A percentile compares a stretch with the other conserved stretches of the same genome.
phyloP scores from a whole-genome alignment of 768 basidiomycete genomes.

The Hebeloma cylindrosporum region DNA sequence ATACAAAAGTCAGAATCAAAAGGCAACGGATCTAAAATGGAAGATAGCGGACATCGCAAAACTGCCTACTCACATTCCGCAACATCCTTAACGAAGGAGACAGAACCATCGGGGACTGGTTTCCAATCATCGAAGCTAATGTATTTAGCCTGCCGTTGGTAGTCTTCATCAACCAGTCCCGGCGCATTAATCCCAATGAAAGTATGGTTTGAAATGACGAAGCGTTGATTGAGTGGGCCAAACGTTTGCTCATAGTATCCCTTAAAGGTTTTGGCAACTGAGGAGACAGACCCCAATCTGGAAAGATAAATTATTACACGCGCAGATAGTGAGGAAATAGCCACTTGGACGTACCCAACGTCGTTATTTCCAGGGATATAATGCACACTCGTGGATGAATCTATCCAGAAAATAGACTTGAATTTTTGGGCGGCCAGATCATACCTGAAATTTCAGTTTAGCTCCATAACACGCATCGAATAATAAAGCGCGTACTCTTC shows the following conservation, averaged over 20 bases:
- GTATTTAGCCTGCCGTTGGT: slow-evolving; percentile 53
- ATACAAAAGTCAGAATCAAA: slow-evolving; percentile 4
- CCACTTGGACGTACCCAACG: slow-evolving; percentile 48
- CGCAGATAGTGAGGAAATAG: neutral
- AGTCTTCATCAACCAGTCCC: slow-evolving; percentile 82
- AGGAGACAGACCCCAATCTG: slow-evolving; percentile 56
- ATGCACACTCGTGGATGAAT: slow-evolving; percentile 42
- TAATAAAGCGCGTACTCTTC: slow-evolving; percentile 33
- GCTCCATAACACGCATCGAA: neutral
- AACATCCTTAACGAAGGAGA: slow-evolving; percentile 58
- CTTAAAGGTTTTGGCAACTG: slow-evolving; percentile 55
- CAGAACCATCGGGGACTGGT: slow-evolving; percentile 50
- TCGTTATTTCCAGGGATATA: slow-evolving; percentile 84
- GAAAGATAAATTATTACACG: neutral
- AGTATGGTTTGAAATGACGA: slow-evolving; percentile 66
- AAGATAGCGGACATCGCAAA: slow-evolving; percentile 1
- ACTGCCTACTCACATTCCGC: slow-evolving; percentile 34
- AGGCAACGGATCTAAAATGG: too few species aligned
- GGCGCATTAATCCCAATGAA: slow-evolving; percentile 76
- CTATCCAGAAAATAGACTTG: slow-evolving; percentile 54
- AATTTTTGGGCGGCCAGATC: slow-evolving; percentile 58
- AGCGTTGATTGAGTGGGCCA: slow-evolving; percentile 64
- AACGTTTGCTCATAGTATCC: slow-evolving; percentile 60
- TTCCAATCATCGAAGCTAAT: slow-evolving; percentile 55
- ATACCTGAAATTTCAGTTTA: slow-evolving; percentile 52